Conservation (phyloP, 164 flowering plant species). For the Tetracentron sinense region DNA sequence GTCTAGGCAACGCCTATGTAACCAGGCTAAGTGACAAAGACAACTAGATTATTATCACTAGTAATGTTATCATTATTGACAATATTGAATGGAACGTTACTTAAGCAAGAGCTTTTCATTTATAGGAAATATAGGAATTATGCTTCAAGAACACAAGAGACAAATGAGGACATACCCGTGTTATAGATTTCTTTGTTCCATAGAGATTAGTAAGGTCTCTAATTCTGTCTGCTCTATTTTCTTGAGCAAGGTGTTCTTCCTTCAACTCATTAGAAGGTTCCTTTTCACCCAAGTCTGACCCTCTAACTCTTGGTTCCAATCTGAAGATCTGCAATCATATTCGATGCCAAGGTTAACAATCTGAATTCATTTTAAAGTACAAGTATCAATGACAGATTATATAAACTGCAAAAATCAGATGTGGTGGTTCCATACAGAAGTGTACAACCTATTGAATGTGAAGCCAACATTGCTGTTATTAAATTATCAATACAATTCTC, state of each 20-base stretch:
- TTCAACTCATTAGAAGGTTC: constrained; percentile 21
- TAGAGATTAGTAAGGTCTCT: constrained; percentile 26
- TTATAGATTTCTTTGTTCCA: constrained; percentile 50
- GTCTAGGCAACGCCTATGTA: too few relatives aligned
- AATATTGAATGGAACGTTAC: not conserved
- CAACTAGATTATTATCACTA: too few relatives aligned
- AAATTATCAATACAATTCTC: too few relatives aligned
- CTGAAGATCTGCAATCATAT: constrained; percentile 57
- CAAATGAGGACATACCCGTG: constrained; percentile 30
- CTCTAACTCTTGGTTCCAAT: constrained; percentile 57
- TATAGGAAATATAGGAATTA: not conserved
- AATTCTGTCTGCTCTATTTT: constrained; percentile 19
- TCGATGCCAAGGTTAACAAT: not conserved
- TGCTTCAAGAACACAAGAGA: not conserved
- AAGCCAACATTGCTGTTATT: too few relatives aligned
- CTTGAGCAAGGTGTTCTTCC: constrained; percentile 24
- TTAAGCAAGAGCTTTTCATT: not conserved
- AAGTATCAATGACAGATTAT: too few relatives aligned
- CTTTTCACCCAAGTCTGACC: constrained; percentile 20
- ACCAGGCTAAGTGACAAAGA: too few relatives aligned
- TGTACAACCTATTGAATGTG: too few relatives aligned
- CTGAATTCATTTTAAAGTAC: not conserved
- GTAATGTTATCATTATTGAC: too few relatives aligned
- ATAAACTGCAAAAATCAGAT: too few relatives aligned
- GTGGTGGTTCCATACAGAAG: too few relatives aligned